These are phyloP conservation scores for Entomortierella chlamydospora DNA, from an alignment of 192 early-diverging fungal genomes.

Conservation along the genomic window DNA sequence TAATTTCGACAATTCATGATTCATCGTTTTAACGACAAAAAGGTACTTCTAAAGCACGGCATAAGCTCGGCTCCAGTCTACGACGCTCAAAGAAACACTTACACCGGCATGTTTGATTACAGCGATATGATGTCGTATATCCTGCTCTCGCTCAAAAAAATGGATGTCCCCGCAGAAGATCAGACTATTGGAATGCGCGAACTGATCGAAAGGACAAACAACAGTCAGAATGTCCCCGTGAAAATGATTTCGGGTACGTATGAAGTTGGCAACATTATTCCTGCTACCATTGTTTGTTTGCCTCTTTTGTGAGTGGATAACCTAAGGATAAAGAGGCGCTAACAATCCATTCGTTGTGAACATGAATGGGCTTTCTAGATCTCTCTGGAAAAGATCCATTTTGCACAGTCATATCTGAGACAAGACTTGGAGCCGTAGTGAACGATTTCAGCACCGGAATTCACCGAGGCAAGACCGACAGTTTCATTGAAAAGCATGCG, in stretches of 20 bases:
- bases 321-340: too few relatives aligned
- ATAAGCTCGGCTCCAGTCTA: constrained; percentile 87
- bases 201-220: constrained; percentile 62
- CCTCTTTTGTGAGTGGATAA: too few relatives aligned
- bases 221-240: constrained; percentile 66
- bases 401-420: constrained; percentile 82
- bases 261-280: too few relatives aligned
- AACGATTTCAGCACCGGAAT: constrained; percentile 79
- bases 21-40: neutral
- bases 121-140: constrained; percentile 84
- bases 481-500: too few relatives aligned
- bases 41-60: constrained; percentile 72
- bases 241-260: constrained; percentile 67
- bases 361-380: too few relatives aligned
- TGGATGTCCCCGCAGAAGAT: constrained; percentile 38
- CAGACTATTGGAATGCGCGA: constrained; percentile 65
- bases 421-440: constrained; percentile 75
- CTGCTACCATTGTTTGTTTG: too few relatives aligned
- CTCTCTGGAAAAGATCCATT: constrained; percentile 88
- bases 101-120: constrained; percentile 90
- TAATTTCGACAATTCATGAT: neutral
- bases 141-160: constrained; percentile 69
- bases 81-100: constrained; percentile 62
- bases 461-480: constrained; percentile 67
- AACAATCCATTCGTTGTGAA: too few relatives aligned